Evolutionary conservation across 495 filamentous ascomycete genomes (phyloP).

Genomic region (Podospora anserina): DNA sequence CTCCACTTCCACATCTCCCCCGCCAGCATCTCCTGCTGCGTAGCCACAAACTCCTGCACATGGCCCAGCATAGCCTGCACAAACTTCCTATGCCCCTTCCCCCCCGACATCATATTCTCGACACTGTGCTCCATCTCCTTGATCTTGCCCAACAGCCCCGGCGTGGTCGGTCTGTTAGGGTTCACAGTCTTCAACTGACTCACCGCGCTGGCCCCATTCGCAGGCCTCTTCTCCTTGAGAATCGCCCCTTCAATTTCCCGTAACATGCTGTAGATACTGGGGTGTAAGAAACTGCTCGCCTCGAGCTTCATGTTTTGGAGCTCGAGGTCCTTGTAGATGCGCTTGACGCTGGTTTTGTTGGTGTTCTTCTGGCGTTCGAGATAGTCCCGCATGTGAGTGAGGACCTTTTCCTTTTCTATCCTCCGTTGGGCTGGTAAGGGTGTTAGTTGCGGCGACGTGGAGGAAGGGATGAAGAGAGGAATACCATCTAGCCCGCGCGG

Average conservation of each 20-base stretch:
- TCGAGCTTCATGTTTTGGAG: slow-evolving; percentile 7
- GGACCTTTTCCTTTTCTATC: slow-evolving; percentile 6
- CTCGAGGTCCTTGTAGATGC: slow-evolving; percentile 7
- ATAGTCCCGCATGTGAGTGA: slow-evolving; percentile 4
- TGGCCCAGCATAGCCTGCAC: background rate
- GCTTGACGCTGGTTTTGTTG: slow-evolving; percentile 9
- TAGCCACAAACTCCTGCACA: slow-evolving; percentile 3
- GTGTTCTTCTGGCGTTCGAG: slow-evolving; percentile 8
- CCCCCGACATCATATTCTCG: slow-evolving; percentile 6
- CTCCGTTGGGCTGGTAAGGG: background rate
- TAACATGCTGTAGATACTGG: slow-evolving; percentile 13
- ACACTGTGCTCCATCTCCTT: slow-evolving; percentile 13
- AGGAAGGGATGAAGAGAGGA: background rate
- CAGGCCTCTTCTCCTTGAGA: slow-evolving; percentile 6
- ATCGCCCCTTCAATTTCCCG: slow-evolving; percentile 9
- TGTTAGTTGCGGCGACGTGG: background rate
- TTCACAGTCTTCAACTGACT: slow-evolving; percentile 8
- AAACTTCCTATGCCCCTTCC: slow-evolving; percentile 8
- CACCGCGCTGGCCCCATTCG: background rate
- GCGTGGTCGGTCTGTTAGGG: slow-evolving; percentile 7
- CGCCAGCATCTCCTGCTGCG: background rate
- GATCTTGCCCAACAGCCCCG: slow-evolving; percentile 12
- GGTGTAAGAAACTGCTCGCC: background rate
- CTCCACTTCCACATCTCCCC: slow-evolving; percentile 12
- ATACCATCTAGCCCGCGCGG: slow-evolving; percentile 7